Conservation (phyloP, 2,329 filamentous ascomycete species). For the Berkeleyomyces rouxiae region DNA sequence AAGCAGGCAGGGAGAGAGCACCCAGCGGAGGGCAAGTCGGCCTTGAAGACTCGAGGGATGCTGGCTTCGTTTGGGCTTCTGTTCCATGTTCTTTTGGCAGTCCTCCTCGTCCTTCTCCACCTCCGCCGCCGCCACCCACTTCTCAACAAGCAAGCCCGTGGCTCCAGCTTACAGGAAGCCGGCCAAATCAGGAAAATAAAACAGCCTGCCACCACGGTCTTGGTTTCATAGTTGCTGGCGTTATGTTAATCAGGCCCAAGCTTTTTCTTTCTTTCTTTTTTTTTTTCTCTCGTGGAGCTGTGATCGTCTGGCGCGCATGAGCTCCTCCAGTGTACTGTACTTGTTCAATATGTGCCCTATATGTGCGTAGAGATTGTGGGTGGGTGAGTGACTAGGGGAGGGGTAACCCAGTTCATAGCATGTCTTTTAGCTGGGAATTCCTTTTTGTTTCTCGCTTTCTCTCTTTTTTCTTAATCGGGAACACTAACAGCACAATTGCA, state of each 20-base stretch:
- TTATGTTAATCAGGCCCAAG: background rate
- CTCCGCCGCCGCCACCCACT: too few species aligned
- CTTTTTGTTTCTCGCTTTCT: background rate
- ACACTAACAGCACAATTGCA: background rate
- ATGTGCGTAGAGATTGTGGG: background rate
- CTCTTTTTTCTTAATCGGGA: background rate
- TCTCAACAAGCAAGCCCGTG: too few species aligned
- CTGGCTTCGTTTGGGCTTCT: too few species aligned
- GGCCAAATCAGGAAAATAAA: background rate
- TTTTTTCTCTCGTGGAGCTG: background rate
- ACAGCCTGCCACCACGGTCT: background rate
- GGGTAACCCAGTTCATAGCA: too few species aligned
- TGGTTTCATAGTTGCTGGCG: background rate
- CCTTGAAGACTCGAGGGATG: background rate
- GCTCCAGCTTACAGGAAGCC: background rate
- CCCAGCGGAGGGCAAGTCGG: background rate
- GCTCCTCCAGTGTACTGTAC: background rate
- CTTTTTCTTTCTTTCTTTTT: background rate
- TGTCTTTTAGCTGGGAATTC: background rate
- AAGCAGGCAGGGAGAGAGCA: background rate
- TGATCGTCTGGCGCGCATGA: background rate
- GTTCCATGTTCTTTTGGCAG: too few species aligned
- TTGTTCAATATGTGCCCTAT: background rate
- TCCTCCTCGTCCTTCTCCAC: too few species aligned
- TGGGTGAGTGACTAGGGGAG: too few species aligned